These are phyloP conservation scores for Eutrema salsugineum DNA, from an alignment of 441 rosid species.

Conservation along the genomic window DNA sequence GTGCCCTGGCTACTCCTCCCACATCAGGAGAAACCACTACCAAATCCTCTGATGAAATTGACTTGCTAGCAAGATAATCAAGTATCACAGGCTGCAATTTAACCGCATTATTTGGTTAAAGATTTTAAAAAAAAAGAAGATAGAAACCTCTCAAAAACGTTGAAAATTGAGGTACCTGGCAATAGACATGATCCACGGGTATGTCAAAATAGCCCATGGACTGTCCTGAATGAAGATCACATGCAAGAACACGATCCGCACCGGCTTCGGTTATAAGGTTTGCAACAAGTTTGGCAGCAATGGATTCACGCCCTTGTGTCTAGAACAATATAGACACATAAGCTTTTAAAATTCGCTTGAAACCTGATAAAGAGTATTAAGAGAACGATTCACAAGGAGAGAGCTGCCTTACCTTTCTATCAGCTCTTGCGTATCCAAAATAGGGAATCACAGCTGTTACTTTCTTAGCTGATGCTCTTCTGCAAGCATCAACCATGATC, in stretches of 20 bases:
- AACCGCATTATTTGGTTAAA: background rate
- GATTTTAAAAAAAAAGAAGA: background rate
- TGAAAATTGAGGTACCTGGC: slow-evolving; percentile 42
- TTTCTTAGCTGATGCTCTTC: slow-evolving; percentile 74
- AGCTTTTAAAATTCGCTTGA: background rate
- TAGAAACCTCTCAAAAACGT: background rate
- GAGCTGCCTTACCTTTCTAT: slow-evolving; percentile 52
- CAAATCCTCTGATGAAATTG: slow-evolving; percentile 52
- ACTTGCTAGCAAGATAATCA: slow-evolving; percentile 83
- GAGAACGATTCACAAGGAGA: background rate
- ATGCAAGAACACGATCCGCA: slow-evolving; percentile 70
- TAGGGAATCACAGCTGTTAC: slow-evolving; percentile 74
- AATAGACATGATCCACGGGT: slow-evolving; percentile 70
- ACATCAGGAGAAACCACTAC: slow-evolving; percentile 81
- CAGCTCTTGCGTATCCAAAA: slow-evolving; percentile 82
- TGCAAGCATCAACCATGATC: slow-evolving; percentile 73
- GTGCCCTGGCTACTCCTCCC: slow-evolving; percentile 81
- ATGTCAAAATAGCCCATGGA: slow-evolving; percentile 84
- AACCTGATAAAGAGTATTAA: background rate
- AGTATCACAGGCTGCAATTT: slow-evolving; percentile 65
- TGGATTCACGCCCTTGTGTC: slow-evolving; percentile 82
- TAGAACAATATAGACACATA: slow-evolving; percentile 17
- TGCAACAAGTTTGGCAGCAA: slow-evolving; percentile 76
- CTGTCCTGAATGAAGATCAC: slow-evolving; percentile 74
- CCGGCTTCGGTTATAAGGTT: slow-evolving; percentile 77